Base-by-base conservation (phyloP, 257 asterid species). In the Plantago elongata region DNA sequence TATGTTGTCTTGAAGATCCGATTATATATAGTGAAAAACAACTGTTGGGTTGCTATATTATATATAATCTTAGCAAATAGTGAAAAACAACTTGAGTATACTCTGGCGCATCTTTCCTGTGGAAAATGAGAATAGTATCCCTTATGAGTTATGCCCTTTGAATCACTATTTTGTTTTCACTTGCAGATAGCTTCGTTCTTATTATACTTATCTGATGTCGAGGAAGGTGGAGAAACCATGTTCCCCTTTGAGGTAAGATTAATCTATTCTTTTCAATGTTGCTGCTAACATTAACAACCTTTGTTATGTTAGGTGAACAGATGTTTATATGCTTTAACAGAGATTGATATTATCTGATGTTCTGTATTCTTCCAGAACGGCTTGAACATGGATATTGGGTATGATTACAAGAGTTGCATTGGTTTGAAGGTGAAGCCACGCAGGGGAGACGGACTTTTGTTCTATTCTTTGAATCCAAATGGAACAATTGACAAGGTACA, bases 191-290 rank as follows among this genome's bases (percentile, higher is more conserved):
- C 96, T 45, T 88, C 96, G 17, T 90, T 90, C 81, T 74, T 90
- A 54, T 71, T 90, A 14, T 90, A 90, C 80, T 77, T 90, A 37
- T 80, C 94, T 40, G 95, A 90, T 67, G 96, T 90, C 58, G 91
- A 88, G 58, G 96, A 88, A 82, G 96, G 98, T 49, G 96, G 98
- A 44, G 96, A 90, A 75, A 90, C 98, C 74, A 85, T 90, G 96
- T 90, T 90, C 56, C 98, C 98, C 0, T 90, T 69, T 29, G 96
- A 90, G 94, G 98, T 79, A 78, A 65, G 66, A 61, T 49, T 17
- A 4, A 49, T 49, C 54, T 18, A n/a, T 49, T n/a, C 54, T 13
- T 13, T 49, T 7, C 27, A 49, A 34, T 34, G 40, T 34, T 34
- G 8, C 40, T 34, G 40, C 40, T 0, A 22, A 22, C 27, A 1